Evolutionary conservation across 306 rosid genomes (phyloP).

Genomic region (Vigna radiata): DNA sequence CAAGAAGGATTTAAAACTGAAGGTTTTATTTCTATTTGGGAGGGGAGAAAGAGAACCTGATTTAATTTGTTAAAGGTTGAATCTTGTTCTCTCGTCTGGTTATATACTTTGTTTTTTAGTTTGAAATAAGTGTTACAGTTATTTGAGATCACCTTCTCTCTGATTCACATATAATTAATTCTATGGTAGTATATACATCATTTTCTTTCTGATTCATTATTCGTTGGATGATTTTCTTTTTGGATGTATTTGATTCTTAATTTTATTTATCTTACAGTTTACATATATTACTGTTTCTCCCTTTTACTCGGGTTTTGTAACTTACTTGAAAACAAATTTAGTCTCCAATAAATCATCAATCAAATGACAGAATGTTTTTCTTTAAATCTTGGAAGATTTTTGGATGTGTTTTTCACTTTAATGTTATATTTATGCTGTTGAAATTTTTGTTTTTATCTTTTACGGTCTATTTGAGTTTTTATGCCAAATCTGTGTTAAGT

Average conservation of each 20-base stretch:
- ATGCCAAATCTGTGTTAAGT: background rate
- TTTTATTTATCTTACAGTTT: background rate
- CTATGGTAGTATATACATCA: background rate
- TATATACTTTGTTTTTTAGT: background rate
- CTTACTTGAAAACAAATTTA: background rate
- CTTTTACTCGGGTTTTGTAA: background rate
- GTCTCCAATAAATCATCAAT: background rate
- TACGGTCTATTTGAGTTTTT: too few species aligned
- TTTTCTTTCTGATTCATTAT: background rate
- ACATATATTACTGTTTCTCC: background rate
- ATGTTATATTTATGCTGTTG: too few species aligned
- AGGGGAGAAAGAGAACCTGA: slow-evolving; percentile 20
- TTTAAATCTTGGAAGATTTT: background rate
- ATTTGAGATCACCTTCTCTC: background rate
- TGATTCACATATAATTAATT: background rate
- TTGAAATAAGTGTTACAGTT: background rate
- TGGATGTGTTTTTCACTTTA: too few species aligned
- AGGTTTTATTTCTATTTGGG: background rate
- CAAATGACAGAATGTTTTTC: background rate
- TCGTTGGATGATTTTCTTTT: background rate
- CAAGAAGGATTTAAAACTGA: slow-evolving; percentile 45
- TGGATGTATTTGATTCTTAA: background rate
- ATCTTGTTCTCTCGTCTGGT: slow-evolving; percentile 44
- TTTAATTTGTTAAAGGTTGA: slow-evolving; percentile 35
- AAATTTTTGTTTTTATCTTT: background rate